phyloP scores from a whole-genome alignment of 257 asterid species.

The Rauvolfia tetraphylla region DNA sequence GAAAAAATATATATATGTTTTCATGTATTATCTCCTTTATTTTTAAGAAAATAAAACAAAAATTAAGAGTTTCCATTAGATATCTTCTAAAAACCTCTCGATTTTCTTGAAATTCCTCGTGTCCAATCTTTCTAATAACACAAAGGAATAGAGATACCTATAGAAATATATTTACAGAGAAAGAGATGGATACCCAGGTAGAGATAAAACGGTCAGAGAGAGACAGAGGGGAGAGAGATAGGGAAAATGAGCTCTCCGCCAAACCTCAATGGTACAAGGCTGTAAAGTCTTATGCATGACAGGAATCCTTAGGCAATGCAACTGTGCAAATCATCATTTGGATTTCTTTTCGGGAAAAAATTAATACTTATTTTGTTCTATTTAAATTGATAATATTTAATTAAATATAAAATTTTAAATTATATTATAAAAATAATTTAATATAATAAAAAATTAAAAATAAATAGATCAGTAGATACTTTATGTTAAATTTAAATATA shows the following conservation, averaged over 20 bases:
- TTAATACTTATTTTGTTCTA: too few species aligned
- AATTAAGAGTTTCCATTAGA: background rate
- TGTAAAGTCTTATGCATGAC: too few species aligned
- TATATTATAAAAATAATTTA: too few species aligned
- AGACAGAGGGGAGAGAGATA: conserved; percentile 23
- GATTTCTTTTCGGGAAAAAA: too few species aligned
- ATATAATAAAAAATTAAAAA: too few species aligned
- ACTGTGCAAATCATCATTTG: too few species aligned
- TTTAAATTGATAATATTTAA: too few species aligned
- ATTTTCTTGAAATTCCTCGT: conserved; percentile 1
- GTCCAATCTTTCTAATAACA: background rate
- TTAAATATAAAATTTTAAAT: too few species aligned
- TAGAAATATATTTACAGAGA: conserved; percentile 2
- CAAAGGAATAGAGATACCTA: background rate
- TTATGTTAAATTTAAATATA: too few species aligned
- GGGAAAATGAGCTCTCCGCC: conserved; percentile 33
- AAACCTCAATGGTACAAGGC: conserved; percentile 23
- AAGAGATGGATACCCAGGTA: background rate
- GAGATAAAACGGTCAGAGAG: background rate
- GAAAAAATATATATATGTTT: conserved; percentile 11
- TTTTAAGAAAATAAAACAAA: background rate
- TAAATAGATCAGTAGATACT: too few species aligned
- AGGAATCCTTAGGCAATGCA: too few species aligned
- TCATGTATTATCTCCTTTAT: conserved; percentile 32
- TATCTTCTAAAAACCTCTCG: background rate